phyloP scores from a whole-genome alignment of 176 grass and related monocot species.

The Elymus sibiricus region DNA sequence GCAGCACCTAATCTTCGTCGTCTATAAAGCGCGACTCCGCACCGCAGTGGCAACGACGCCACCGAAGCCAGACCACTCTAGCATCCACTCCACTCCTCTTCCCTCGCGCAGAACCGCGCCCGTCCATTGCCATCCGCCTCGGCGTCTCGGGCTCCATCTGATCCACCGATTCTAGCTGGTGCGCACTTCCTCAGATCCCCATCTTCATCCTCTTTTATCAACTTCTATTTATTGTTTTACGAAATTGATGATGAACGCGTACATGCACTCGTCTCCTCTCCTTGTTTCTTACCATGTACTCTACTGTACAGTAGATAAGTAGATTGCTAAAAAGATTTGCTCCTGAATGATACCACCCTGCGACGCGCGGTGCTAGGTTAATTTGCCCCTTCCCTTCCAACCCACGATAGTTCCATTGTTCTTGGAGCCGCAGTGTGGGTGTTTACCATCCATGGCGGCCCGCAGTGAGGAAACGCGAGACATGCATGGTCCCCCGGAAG shows the following conservation, averaged over 20 bases:
- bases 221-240: neutral
- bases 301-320: neutral
- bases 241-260: neutral
- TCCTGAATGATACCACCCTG: neutral
- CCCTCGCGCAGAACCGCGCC: too few species aligned
- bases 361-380: neutral
- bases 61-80: neutral
- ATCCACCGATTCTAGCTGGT: constrained; percentile 11
- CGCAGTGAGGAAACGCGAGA: constrained; percentile 12
- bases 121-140: neutral
- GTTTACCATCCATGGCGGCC: neutral
- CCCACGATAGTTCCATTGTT: neutral
- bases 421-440: neutral
- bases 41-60: neutral
- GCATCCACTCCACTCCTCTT: neutral
- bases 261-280: neutral
- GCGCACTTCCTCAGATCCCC: neutral
- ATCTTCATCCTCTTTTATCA: neutral
- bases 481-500: neutral
- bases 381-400: neutral
- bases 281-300: neutral
- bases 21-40: constrained; percentile 23
- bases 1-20: neutral
- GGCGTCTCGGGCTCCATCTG: neutral
- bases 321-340: neutral